Evolutionary conservation across 2,329 filamentous ascomycete species (phyloP).

Genomic region (Monosporascus sp.): DNA sequence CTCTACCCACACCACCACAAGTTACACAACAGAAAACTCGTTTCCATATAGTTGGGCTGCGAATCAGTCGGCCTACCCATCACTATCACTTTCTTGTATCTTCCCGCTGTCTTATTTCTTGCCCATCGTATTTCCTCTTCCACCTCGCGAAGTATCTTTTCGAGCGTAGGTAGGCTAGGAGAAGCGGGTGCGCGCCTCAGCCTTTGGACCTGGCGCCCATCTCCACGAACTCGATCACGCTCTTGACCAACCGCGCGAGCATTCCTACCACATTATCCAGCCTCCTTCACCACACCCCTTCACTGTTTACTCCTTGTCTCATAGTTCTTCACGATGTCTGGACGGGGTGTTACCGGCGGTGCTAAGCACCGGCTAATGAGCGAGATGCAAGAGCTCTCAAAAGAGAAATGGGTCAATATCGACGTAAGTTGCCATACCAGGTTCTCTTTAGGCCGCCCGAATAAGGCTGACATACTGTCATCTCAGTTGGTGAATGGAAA

Average conservation of each 20-base stretch:
- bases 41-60: background rate
- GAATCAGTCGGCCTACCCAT: background rate
- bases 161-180: background rate
- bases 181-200: too few species aligned
- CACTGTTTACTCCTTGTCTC: background rate
- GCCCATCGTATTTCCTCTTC: background rate
- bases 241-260: background rate
- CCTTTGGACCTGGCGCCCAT: too few species aligned
- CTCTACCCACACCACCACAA: background rate
- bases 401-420: constrained; percentile 92
- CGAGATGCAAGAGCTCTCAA: constrained; percentile 74
- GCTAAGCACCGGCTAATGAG: constrained; percentile 83
- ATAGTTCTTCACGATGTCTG: constrained; percentile 18
- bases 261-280: background rate
- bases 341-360: constrained; percentile 26
- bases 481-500: constrained; percentile 69
- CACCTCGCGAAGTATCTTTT: background rate
- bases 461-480: constrained; percentile 7
- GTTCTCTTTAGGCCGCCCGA: background rate
- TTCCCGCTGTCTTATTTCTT: background rate
- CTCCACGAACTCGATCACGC: too few species aligned
- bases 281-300: background rate
- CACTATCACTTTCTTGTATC: background rate
- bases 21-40: background rate
- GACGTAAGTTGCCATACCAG: constrained; percentile 51